phyloP scores from a whole-genome alignment of 441 rosid species.

The Erysimum cheiri region DNA sequence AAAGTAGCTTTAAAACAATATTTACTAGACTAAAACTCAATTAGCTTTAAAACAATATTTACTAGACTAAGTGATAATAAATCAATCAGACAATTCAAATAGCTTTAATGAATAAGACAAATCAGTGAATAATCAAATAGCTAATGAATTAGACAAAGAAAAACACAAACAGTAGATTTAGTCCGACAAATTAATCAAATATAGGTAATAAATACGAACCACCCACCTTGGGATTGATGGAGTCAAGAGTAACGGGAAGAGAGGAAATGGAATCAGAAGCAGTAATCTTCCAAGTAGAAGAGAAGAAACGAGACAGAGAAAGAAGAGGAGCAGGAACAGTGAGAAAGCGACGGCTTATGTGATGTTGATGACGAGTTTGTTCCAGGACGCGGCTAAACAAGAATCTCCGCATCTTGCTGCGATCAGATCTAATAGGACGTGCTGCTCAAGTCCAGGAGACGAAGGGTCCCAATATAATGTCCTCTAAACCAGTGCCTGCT shows the following conservation, averaged over 20 bases:
- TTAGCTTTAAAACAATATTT: too few species aligned
- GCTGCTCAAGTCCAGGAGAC: conserved; percentile 8
- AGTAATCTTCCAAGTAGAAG: conserved; percentile 22
- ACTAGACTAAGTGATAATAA: too few species aligned
- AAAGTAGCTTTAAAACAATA: too few species aligned
- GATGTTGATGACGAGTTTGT: conserved; percentile 38
- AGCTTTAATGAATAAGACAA: background rate
- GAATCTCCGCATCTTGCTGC: conserved; percentile 31
- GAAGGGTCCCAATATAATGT: background rate
- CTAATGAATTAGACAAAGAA: background rate
- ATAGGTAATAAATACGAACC: background rate
- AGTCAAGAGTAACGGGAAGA: conserved; percentile 29
- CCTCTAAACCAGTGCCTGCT: conserved; percentile 10
- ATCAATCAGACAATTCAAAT: too few species aligned
- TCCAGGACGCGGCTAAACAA: conserved; percentile 4
- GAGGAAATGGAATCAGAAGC: conserved; percentile 32
- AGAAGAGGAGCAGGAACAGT: conserved; percentile 14
- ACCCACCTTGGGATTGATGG: conserved; percentile 35
- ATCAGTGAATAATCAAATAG: background rate
- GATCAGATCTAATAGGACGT: conserved; percentile 11
- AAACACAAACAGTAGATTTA: background rate
- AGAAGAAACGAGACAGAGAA: conserved; percentile 29
- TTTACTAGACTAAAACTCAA: too few species aligned
- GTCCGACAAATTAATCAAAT: background rate
- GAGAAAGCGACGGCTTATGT: conserved; percentile 18